Base-by-base conservation (phyloP, 345 rosid genomes). In the Rhodomyrtus tomentosa region DNA sequence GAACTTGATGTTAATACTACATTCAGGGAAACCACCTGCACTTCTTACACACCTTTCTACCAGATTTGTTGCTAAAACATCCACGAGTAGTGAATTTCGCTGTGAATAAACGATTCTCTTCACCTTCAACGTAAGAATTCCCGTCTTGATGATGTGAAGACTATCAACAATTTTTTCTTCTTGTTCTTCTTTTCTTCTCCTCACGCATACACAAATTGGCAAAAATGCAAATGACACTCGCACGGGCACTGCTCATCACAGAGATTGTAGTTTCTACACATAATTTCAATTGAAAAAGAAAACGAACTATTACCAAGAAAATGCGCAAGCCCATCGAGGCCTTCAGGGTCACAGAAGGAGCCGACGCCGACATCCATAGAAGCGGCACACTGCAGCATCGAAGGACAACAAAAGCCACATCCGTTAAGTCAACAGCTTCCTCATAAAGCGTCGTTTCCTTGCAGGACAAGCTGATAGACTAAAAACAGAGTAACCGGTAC, bases 281-380 rank as follows among this genome's bases (percentile, higher is more conserved):
- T 9, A 21, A 40, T 18, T 29, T 62, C 74, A 62, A 7, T 29
- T 29, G 7, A 1, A 59, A 27, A 6, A 14, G 6, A 59, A 29
- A 6, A 16, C 1, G 1, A 62, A 16, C 38, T 29, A 81, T 58
- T 89, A 96, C 99, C 99, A 2, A 96, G 92, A 86, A 96, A 96
- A 89, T 96, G 99, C 51, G 98, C 98, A 32, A 96, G 92, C 84
- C 99, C 99, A 83, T 94, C 97, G 22, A 96, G 92, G 73, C 98
- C 98, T 80, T 59, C 91, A 5, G 99, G 98, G 87, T 96, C 94
- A 80, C 93, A 87, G 89, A 92, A 95, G 72, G 91, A 85, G 84
- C 99, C 99, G 50, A 96, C 94, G 80, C 92, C 83, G 56, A 96
- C 99, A 85, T 90, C 82, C 99, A 96, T 96, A 54, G 95, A 93